Base-by-base conservation (phyloP, 441 rosid genomes). In the Populus trichocarpa region DNA sequence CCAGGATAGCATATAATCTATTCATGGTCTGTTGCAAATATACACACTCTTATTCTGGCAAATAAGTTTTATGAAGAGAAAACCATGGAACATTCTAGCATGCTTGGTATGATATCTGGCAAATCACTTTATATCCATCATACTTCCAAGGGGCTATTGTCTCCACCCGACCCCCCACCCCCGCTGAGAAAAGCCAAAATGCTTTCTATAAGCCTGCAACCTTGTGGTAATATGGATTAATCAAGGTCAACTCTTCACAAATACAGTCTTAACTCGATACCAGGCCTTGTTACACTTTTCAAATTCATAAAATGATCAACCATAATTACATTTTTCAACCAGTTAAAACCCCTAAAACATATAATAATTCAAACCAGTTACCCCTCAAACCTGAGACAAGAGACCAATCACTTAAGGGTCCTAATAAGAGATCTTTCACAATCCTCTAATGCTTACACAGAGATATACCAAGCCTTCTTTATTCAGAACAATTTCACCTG, bases 21-120 rank as follows among this genome's bases (percentile, higher is more conserved):
- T 70, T 33, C 16, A 36, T 6, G 33, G 42, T 79, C 36, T 73
- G 30, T 53, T 67, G 76, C 69, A 42, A 68, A 42, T 26, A n/a
- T 70, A 32, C 38, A n/a, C 63, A 46, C 18, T n/a, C 40, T 28
- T 26, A 4, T 25, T 10, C n/a, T 23, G 73, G 40, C 4, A 57
- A 57, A 20, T 57, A 57, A 1, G 26, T 46, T 26, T 3, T 16
- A 6, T 71, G 38, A 71, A 71, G 23, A 71, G 63, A 71, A 6
- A 71, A 71, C 57, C 25, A 46, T 9, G 23, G 7, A 7, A 40
- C 23, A 71, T 16, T 26, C 38, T 18, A 71, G 74, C 30, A 46
- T 71, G 63, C 35, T 32, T 42, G 32, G 28, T 3, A 70, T 50
- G 64, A 71, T 26, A 9, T 28, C 74, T 50, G 20, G 74, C 38